Conservation (phyloP, 2,329 filamentous ascomycete genomes). For the Xylaria sp. region DNA sequence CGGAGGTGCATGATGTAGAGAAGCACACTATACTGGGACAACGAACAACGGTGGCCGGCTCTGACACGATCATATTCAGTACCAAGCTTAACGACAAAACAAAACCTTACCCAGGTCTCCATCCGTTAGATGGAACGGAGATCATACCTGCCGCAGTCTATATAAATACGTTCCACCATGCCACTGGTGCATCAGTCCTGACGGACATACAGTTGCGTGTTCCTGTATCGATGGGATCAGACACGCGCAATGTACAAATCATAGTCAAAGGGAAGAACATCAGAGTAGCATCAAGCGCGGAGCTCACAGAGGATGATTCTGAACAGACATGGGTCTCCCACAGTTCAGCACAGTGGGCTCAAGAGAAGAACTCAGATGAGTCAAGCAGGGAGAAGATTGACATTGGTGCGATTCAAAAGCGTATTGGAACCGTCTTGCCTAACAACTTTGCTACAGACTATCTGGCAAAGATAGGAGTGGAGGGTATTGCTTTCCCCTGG, state of each 20-base stretch:
- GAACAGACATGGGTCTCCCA: constrained; percentile 50
- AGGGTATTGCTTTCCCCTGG: constrained; percentile 56
- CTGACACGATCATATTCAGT: constrained; percentile 48
- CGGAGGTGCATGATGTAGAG: constrained; percentile 47
- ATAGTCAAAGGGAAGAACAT: constrained; percentile 48
- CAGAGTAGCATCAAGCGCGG: constrained; percentile 51
- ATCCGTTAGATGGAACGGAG: constrained; percentile 55
- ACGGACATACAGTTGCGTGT: constrained; percentile 50
- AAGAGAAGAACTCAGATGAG: neutral
- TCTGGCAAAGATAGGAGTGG: constrained; percentile 53
- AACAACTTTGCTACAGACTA: constrained; percentile 53
- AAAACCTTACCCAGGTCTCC: constrained; percentile 54
- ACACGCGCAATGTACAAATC: constrained; percentile 52
- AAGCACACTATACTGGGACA: constrained; percentile 51
- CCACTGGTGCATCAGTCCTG: constrained; percentile 46
- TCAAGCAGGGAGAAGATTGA: constrained; percentile 32
- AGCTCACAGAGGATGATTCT: neutral
- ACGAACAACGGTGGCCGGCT: constrained; percentile 46
- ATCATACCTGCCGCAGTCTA: constrained; percentile 56
- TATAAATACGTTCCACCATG: constrained; percentile 52
- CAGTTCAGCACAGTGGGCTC: constrained; percentile 38
- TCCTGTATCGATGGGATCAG: constrained; percentile 50
- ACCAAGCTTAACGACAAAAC: constrained; percentile 51
- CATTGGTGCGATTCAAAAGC: constrained; percentile 42
- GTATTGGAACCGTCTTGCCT: constrained; percentile 43